A percentile compares a stretch with the other conserved stretches of the same genome.
These are phyloP conservation scores for Dactylellina haptotyla DNA, from an alignment of 2,329 filamentous ascomycete genomes.

Conservation along the genomic window DNA sequence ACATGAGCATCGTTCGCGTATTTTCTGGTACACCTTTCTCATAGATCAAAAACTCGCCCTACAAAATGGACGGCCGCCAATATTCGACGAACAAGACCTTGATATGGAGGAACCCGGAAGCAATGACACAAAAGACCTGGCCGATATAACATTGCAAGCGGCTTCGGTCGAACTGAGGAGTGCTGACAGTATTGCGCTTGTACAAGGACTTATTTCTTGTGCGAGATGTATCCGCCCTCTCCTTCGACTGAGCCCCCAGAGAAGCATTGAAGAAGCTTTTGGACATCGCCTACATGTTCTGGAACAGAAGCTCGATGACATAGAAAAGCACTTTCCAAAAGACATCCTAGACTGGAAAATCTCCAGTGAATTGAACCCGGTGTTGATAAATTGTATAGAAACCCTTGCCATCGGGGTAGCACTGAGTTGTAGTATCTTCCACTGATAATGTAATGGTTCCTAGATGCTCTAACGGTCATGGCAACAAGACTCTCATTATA, in stretches of 20 bases:
- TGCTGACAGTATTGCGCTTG: neutral
- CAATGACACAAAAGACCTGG: too few species aligned
- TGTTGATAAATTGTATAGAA: conserved; percentile 53
- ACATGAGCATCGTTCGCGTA: conserved; percentile 54
- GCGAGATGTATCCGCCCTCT: conserved; percentile 10
- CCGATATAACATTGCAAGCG: too few species aligned
- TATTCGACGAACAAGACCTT: conserved; percentile 55
- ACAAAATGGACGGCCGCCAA: conserved; percentile 53
- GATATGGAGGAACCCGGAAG: conserved; percentile 54
- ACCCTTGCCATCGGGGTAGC: neutral
- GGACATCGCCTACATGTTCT: neutral
- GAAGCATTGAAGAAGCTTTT: neutral
- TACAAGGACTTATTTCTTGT: neutral
- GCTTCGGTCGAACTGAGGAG: too few species aligned
- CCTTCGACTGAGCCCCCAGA: neutral
- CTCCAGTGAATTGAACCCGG: conserved; percentile 50
- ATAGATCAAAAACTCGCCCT: conserved; percentile 56
- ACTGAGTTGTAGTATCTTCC: neutral
- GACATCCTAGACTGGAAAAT: conserved; percentile 34
- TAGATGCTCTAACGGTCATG: conserved; percentile 12
- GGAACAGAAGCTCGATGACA: neutral
- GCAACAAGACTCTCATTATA: conserved; percentile 56
- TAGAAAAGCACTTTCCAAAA: conserved; percentile 2
- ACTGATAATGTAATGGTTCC: neutral
- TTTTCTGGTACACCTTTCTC: conserved; percentile 57